Evolutionary conservation across 148 eudicot species (phyloP).

Genomic region (Rheum nobile): DNA sequence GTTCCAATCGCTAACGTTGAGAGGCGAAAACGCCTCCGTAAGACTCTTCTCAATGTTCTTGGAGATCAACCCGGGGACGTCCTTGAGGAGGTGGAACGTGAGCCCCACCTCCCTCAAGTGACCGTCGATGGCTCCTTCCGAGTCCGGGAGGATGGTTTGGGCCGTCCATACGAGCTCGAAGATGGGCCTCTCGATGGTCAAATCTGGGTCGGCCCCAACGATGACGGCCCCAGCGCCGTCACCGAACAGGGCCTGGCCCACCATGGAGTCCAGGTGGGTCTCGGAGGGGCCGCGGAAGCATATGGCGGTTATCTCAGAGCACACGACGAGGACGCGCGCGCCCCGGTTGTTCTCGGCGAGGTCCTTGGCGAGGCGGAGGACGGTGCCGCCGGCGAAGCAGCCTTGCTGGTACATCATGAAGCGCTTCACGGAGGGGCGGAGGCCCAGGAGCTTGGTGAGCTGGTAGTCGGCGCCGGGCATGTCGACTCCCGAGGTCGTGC

Average conservation of each 20-base stretch:
- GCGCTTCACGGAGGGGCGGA: not conserved
- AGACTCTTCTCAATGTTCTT: conserved; percentile 3
- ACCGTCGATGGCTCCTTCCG: not conserved
- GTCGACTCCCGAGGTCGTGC: conserved; percentile 7
- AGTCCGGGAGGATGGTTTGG: conserved; percentile 1
- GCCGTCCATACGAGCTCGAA: conserved; percentile 4
- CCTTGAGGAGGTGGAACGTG: not conserved
- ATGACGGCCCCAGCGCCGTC: conserved; percentile 1
- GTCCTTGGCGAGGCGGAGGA: conserved; percentile 2
- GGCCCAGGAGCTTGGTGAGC: conserved; percentile 8
- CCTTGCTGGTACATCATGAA: conserved; percentile 9
- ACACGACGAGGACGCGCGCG: not conserved
- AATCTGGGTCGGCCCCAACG: not conserved
- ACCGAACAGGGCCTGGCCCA: conserved; percentile 4
- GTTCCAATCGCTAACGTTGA: not conserved
- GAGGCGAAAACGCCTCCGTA: not conserved
- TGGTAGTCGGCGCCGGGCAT: conserved; percentile 11
- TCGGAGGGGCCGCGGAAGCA: conserved; percentile 4
- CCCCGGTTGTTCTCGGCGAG: conserved; percentile 6
- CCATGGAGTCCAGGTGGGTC: conserved; percentile 2
- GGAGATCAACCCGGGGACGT: not conserved
- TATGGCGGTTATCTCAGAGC: not conserved
- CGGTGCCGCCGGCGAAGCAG: conserved; percentile 6
- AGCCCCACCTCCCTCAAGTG: not conserved
- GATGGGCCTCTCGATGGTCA: not conserved